phyloP scores from a whole-genome alignment of 2,329 filamentous ascomycete species.

The Taxawa tesnikishii region DNA sequence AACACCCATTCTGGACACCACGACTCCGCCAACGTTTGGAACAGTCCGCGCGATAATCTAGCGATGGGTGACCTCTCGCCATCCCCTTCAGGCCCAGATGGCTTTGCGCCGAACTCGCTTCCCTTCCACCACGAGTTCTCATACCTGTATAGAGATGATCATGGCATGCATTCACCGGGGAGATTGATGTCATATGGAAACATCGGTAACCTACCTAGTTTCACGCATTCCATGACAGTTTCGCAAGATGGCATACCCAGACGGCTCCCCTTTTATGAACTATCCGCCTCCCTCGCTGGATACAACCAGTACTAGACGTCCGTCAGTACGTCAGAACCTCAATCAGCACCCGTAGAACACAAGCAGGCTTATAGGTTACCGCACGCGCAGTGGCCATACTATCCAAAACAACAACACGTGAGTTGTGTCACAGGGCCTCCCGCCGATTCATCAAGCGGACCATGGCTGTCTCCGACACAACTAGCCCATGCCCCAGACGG shows the following conservation, averaged over 20 bases:
- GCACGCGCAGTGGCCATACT: no score
- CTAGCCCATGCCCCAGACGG: no score
- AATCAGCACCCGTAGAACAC: conserved; percentile 3
- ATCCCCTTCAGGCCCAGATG: background rate
- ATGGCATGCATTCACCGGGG: conserved; percentile 6
- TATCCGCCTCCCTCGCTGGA: conserved; percentile 3
- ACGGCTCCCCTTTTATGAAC: conserved; percentile 2
- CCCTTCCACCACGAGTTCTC: conserved; percentile 2
- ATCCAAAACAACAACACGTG: no score
- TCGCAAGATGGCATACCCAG: conserved; percentile 1
- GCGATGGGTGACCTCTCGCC: background rate
- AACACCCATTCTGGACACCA: no score
- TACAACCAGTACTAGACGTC: conserved; percentile 1
- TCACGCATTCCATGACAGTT: conserved; percentile 1
- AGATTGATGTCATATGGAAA: conserved; percentile 11
- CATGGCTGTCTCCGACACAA: no score
- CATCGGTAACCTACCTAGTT: conserved; percentile 4
- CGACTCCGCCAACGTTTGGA: no score
- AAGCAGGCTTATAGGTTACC: no score
- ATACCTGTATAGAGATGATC: conserved; percentile 1
- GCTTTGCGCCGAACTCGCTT: background rate
- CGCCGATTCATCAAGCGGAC: no score
- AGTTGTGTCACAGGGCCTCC: no score
- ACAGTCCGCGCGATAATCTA: background rate
- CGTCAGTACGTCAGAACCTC: conserved; percentile 1